phyloP scores from a whole-genome alignment of 306 rosid genomes.

The Datisca glomerata region DNA sequence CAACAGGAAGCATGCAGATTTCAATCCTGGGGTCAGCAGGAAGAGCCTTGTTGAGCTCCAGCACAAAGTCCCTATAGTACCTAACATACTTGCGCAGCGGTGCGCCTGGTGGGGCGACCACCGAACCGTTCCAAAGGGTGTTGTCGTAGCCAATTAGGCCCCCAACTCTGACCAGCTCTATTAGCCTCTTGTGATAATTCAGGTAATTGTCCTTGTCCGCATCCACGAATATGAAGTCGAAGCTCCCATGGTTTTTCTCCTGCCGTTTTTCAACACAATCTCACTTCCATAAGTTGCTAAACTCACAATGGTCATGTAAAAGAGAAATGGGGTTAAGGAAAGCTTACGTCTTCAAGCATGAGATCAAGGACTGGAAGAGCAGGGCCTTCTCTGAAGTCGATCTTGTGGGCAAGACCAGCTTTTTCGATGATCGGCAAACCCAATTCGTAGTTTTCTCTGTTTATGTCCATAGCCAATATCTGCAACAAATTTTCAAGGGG shows the following conservation, averaged over 20 bases:
- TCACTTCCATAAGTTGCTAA: no score
- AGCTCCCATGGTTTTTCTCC: slow-evolving; percentile 66
- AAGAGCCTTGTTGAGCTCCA: slow-evolving; percentile 70
- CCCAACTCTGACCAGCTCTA: slow-evolving; percentile 60
- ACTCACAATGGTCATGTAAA: no score
- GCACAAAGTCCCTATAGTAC: slow-evolving; percentile 63
- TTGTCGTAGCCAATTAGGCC: slow-evolving; percentile 81
- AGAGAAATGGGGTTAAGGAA: background rate
- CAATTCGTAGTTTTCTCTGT: slow-evolving; percentile 65
- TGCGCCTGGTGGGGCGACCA: slow-evolving; percentile 71
- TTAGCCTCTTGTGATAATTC: slow-evolving; percentile 71
- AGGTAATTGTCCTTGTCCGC: slow-evolving; percentile 80
- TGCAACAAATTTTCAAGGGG: slow-evolving; percentile 11
- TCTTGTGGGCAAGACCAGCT: slow-evolving; percentile 80
- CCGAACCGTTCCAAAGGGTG: slow-evolving; percentile 81
- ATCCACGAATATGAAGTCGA: slow-evolving; percentile 72
- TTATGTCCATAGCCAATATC: slow-evolving; percentile 85
- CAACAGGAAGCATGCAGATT: slow-evolving; percentile 35
- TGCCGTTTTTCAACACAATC: no score
- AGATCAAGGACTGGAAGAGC: slow-evolving; percentile 73
- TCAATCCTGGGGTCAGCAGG: slow-evolving; percentile 80
- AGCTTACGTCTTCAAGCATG: slow-evolving; percentile 45
- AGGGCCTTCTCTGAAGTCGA: slow-evolving; percentile 81
- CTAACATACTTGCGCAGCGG: slow-evolving; percentile 64
- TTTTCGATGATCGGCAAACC: slow-evolving; percentile 61